Evolutionary conservation across 176 grass and related monocot species (phyloP), one percentile per base, ranked within the genome.

Genomic region (Bonia amplexicaulis): DNA sequence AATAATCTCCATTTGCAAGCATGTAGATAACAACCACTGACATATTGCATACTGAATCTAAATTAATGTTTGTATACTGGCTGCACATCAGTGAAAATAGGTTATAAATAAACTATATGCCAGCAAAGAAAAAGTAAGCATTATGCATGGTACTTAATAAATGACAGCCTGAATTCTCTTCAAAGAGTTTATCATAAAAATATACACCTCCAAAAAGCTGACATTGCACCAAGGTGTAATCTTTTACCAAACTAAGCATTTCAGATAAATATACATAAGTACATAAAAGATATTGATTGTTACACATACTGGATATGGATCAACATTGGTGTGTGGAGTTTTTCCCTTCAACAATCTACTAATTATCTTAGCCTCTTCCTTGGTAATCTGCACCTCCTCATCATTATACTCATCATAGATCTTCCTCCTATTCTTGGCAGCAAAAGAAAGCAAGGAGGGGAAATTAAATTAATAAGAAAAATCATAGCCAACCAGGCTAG

Each of bases 311-410:
- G 93, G 88, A 92, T 96, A 94, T 79, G 97, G 91, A 94, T 99
- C 90, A 79, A 96, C 86, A 86, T 82, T 92, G 45, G 84, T 52
- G 40, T 96, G 97, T 77, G 97, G 97, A 74, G 97, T 92, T 82
- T 92, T 94, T 68, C 97, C 97, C 60, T 81, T 92, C 81, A 99
- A 72, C 77, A 99, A 42, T 85, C 93, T 96, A 83, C 84, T 82
- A 68, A 99, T 99, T 73, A 94, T 74, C 80, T 89, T 99, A 75
- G 91, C 85, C 61, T 99, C 93, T 72, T 96, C 88, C 85, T 92
- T 99, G 35, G 91, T 94, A 85, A 99, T 86, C 23, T 99, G 86
- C 66, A 99, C 86, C 81, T 99, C 97, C 66, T 99, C 97, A 3
- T 90, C 92, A 80, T 99, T 99, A 86, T 96, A 96, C 19, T 88